These are phyloP conservation scores for Zalaria sp. DNA, from an alignment of 2,329 filamentous ascomycete species.

Conservation along the genomic window DNA sequence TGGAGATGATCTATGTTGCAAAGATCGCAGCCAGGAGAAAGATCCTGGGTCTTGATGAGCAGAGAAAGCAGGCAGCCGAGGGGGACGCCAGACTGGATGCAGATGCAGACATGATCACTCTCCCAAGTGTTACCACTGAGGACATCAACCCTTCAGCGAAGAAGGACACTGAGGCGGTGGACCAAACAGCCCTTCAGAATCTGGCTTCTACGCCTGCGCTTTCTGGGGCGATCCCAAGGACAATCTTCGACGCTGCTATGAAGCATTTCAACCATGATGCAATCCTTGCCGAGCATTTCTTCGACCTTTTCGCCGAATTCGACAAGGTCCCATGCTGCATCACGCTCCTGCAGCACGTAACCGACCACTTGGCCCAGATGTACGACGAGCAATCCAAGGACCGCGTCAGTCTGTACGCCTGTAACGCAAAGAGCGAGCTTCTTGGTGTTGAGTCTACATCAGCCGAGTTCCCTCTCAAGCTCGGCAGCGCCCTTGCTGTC, in stretches of 20 bases:
- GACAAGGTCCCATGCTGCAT: constrained; percentile 47
- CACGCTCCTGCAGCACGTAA: constrained; percentile 59
- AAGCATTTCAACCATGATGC: constrained; percentile 57
- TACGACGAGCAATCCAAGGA: constrained; percentile 41
- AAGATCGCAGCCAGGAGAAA: constrained; percentile 63
- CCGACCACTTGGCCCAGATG: constrained; percentile 42
- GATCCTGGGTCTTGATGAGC: constrained; percentile 48
- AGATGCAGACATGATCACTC: constrained; percentile 42
- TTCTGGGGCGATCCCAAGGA: constrained; percentile 83
- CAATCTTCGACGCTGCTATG: constrained; percentile 77
- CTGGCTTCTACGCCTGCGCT: constrained; percentile 63
- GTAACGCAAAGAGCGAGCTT: constrained; percentile 57
- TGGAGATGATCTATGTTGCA: constrained; percentile 84
- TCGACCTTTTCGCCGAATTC: constrained; percentile 63
- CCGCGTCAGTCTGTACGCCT: constrained; percentile 48
- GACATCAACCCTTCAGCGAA: constrained; percentile 43
- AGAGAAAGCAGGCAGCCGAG: constrained; percentile 25
- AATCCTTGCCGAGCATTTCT: constrained; percentile 60
- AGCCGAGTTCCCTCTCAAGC: constrained; percentile 56
- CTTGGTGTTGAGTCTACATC: constrained; percentile 49
- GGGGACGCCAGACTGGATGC: constrained; percentile 19
- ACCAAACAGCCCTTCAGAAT: constrained; percentile 45
- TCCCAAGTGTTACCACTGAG: constrained; percentile 46
- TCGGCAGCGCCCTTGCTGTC: constrained; percentile 50
- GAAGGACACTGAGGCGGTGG: constrained; percentile 33